phyloP scores from a whole-genome alignment of 2,329 filamentous ascomycete species.

The Colletotrichum caudatum region DNA sequence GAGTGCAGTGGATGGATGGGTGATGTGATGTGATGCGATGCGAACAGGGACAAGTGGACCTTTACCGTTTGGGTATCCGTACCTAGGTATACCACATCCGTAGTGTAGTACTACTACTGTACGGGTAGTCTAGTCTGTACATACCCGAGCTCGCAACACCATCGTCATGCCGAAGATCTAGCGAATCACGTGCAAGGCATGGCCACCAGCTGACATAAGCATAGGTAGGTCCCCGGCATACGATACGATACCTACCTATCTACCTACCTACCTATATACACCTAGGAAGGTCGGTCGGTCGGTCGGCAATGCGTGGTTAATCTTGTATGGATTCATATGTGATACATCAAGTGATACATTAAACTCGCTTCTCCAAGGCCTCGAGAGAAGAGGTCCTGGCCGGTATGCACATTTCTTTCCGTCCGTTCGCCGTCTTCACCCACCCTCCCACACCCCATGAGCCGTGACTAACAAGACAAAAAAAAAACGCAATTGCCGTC shows the following conservation, averaged over 20 bases:
- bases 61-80: conserved; percentile 45
- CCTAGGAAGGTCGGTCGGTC: background rate
- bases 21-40: conserved; percentile 24
- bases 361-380: conserved; percentile 19
- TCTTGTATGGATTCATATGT: conserved; percentile 3
- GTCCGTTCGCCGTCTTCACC: background rate
- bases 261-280: background rate
- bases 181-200: conserved; percentile 45
- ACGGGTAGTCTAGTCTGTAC: too few relatives aligned
- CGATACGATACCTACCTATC: too few relatives aligned
- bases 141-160: conserved; percentile 27
- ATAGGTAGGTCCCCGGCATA: background rate
- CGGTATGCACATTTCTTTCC: conserved; percentile 33
- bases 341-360: conserved; percentile 36
- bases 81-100: too few relatives aligned
- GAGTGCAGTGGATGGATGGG: conserved; percentile 22
- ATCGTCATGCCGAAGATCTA: conserved; percentile 47
- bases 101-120: too few relatives aligned
- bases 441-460: background rate
- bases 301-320: background rate
- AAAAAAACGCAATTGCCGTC: conserved; percentile 25
- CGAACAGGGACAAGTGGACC: conserved; percentile 38
- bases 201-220: conserved; percentile 10
- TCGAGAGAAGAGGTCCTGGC: background rate
- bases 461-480: background rate